phyloP scores from a whole-genome alignment of 352 stramenopile genomes.

The Phytophthora lateralis region DNA sequence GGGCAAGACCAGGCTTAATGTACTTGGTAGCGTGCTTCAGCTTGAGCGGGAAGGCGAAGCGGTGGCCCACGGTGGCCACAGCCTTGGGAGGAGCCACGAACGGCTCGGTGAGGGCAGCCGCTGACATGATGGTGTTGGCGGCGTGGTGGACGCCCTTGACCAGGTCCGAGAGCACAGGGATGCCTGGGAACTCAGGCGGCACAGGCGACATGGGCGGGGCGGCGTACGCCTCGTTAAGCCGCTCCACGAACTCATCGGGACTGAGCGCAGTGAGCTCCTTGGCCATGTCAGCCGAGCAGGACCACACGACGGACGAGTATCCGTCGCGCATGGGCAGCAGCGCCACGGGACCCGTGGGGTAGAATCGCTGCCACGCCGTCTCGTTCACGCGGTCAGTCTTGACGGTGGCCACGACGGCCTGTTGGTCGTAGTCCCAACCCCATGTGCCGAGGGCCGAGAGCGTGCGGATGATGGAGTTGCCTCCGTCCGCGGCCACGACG shows the following conservation, averaged over 20 bases:
- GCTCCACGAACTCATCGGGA: slow-evolving; percentile 76
- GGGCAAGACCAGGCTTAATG: slow-evolving; percentile 83
- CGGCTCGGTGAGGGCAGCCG: slow-evolving; percentile 71
- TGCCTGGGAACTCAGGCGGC: slow-evolving; percentile 75
- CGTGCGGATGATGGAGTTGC: slow-evolving; percentile 88
- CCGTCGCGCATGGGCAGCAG: slow-evolving; percentile 91
- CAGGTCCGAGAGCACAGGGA: slow-evolving; percentile 79
- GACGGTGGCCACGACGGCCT: slow-evolving; percentile 91
- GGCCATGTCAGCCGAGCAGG: slow-evolving; percentile 80
- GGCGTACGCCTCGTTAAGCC: slow-evolving; percentile 81
- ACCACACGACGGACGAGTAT: slow-evolving; percentile 93
- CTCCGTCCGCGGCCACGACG: slow-evolving; percentile 89
- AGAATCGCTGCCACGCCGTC: slow-evolving; percentile 93
- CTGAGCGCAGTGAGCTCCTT: slow-evolving; percentile 77
- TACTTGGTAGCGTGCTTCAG: slow-evolving; percentile 89
- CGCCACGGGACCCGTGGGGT: slow-evolving; percentile 87
- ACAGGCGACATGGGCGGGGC: slow-evolving; percentile 49
- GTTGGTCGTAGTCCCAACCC: slow-evolving; percentile 93
- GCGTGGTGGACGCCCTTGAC: slow-evolving; percentile 77
- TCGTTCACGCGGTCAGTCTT: slow-evolving; percentile 81
- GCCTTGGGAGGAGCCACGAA: slow-evolving; percentile 78
- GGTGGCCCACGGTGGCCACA: slow-evolving; percentile 68
- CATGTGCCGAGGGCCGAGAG: slow-evolving; percentile 88
- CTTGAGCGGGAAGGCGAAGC: slow-evolving; percentile 90
- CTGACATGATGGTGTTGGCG: slow-evolving; percentile 78